These are phyloP conservation scores for Sugiyamaella neomexicana DNA, from an alignment of 1,139 yeast species.

Conservation along the genomic window DNA sequence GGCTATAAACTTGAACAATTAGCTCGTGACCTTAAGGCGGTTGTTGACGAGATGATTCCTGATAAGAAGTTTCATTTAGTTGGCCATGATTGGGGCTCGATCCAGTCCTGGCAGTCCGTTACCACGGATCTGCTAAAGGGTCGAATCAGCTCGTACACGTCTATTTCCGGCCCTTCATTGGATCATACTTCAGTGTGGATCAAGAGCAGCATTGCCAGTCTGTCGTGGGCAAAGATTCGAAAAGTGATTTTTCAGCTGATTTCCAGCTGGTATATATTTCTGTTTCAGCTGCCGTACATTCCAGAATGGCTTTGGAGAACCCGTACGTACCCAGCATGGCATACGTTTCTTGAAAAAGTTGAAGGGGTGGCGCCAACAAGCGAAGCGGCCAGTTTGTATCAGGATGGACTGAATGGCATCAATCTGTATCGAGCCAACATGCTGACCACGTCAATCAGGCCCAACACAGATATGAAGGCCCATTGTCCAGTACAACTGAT, in stretches of 20 bases:
- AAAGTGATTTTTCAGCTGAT: background rate
- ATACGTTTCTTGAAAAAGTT: background rate
- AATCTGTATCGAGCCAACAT: conserved; percentile 11
- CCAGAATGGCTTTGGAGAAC: conserved; percentile 13
- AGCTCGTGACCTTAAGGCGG: conserved; percentile 6
- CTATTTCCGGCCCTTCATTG: conserved; percentile 12
- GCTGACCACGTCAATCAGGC: background rate
- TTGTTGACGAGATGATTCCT: conserved; percentile 7
- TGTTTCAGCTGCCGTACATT: conserved; percentile 11
- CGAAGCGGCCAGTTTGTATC: conserved; percentile 6
- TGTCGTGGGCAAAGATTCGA: background rate
- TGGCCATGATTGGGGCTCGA: conserved; percentile 15
- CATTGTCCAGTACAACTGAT: conserved; percentile 13
- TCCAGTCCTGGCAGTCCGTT: conserved; percentile 13
- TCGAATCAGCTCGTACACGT: conserved; percentile 8
- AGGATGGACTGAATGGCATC: conserved; percentile 12
- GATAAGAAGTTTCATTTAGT: conserved; percentile 12
- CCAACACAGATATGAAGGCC: conserved; percentile 1
- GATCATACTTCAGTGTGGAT: conserved; percentile 9
- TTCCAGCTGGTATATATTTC: conserved; percentile 6
- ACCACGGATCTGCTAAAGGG: conserved; percentile 9
- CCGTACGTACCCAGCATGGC: background rate
- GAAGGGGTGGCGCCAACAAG: conserved; percentile 6
- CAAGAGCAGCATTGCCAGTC: background rate
- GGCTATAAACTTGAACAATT: conserved; percentile 11